phyloP scores from a whole-genome alignment of 352 stramenopile species.

The Phytophthora melonis region DNA sequence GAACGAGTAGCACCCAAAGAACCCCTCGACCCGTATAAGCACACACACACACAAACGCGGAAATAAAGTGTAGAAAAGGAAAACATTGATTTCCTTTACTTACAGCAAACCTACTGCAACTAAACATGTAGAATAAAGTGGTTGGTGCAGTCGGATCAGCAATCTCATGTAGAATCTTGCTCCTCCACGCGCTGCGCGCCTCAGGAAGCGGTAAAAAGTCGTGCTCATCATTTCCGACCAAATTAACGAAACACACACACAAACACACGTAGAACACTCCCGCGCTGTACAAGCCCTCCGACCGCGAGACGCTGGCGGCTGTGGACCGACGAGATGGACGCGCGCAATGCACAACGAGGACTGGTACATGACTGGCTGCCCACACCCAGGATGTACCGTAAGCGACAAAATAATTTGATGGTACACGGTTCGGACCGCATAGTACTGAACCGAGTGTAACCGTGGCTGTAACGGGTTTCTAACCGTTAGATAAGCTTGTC shows the following conservation, averaged over 20 bases:
- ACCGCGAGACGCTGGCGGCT: too few species aligned
- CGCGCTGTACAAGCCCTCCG: too few species aligned
- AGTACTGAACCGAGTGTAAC: conserved; percentile 10
- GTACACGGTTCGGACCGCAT: conserved; percentile 29
- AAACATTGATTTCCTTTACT: background rate
- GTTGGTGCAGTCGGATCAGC: conserved; percentile 46
- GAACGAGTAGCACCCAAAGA: too few species aligned
- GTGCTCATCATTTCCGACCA: conserved; percentile 50
- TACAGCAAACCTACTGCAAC: background rate
- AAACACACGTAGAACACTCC: too few species aligned
- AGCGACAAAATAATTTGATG: background rate
- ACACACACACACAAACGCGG: background rate
- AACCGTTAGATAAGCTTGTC: conserved; percentile 25
- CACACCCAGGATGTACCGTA: too few species aligned
- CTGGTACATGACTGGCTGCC: too few species aligned
- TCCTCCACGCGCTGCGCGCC: conserved; percentile 48
- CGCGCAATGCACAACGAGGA: too few species aligned
- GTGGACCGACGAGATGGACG: too few species aligned
- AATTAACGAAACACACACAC: background rate
- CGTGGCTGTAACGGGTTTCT: background rate
- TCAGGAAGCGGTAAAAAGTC: conserved; percentile 51
- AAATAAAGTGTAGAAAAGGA: background rate
- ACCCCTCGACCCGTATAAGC: background rate
- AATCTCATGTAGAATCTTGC: conserved; percentile 66
- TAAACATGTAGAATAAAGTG: background rate